Evolutionary conservation across 768 basidiomycete species (phyloP), one percentile per base, ranked within the genome.

Genomic region (Rhizopogon rudus): DNA sequence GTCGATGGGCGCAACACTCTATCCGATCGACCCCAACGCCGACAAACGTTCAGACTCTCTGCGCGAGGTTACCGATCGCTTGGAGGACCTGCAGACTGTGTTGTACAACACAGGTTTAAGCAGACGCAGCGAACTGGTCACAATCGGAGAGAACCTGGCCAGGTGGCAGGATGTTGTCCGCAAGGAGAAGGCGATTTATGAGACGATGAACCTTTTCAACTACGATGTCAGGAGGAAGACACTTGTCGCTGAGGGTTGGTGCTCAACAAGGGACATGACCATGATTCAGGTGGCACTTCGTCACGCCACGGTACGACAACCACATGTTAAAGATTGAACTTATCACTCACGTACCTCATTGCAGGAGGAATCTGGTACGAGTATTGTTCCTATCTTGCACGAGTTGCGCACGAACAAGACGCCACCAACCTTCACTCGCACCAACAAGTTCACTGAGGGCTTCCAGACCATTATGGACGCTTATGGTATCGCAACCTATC

Each of bases 391-490:
- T 8, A 93, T 99, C 57, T 73, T 98, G 41, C 88, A 95, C 56
- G 95, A 95, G 71, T 75, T 98, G 5, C 82, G 80, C 60, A 98
- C 94, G 29, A 83, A 77, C 73, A 93, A 92, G 75, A 93, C 86
- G 3, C 96, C 97, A 8, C 97, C 97, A 1, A 98, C 97, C 1
- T 99, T 90, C 79, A 83, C 91, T 60, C 84, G 93, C 56, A 94
- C 91, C 28, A 95, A 94, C 77, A 94, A 91, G 70, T 96, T 99
- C 65, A 98, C 97, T 1, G 89, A 91, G 63, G 96, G 87, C 7
- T 98, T 94, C 82, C 97, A 99, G 73, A 83, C 90, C 39, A 95
- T 99, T 72, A 97, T 99, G 86, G 97, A 99, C 71, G 88, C 88
- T 50, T 99, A 99, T 66, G 97, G 96, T 64, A 85, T 92, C 51